A percentile compares a stretch with the other conserved stretches of the same genome.
These are phyloP conservation scores for Trichoderma semiorbis DNA, from an alignment of 2,329 filamentous ascomycete genomes.

Conservation along the genomic window DNA sequence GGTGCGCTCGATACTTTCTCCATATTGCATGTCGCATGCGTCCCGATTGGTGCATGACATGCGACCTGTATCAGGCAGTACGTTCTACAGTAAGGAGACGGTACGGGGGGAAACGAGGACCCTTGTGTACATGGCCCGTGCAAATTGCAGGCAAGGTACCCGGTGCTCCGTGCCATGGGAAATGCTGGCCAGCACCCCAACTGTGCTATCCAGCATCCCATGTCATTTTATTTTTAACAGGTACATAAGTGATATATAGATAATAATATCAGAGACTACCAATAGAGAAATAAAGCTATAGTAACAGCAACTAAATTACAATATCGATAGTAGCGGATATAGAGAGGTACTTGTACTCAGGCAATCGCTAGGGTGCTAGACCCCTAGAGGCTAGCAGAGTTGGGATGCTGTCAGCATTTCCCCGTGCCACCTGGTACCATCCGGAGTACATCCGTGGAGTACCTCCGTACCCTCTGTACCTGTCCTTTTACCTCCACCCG, in stretches of 20 bases:
- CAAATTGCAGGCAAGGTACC: neutral
- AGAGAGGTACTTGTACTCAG: too few species aligned
- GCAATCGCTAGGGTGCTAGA: too few species aligned
- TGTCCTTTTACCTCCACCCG: neutral
- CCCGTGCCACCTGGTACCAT: neutral
- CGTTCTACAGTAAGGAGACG: neutral
- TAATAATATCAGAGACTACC: too few species aligned
- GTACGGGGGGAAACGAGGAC: neutral
- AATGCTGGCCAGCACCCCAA: too few species aligned
- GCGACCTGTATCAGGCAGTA: neutral
- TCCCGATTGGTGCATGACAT: neutral
- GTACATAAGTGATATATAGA: too few species aligned
- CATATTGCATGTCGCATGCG: neutral
- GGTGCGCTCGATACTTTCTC: neutral
- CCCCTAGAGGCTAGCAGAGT: neutral
- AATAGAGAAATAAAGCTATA: too few species aligned
- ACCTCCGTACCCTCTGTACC: neutral
- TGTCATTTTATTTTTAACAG: too few species aligned
- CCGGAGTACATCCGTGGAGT: neutral
- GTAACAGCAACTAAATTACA: too few species aligned
- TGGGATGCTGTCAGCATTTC: neutral
- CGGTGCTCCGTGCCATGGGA: neutral
- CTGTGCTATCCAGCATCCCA: too few species aligned
- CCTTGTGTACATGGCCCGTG: neutral
- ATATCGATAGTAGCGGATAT: too few species aligned